Base-by-base conservation (phyloP, 805 yeast species). In the Zygotorulaspora chibaensis region DNA sequence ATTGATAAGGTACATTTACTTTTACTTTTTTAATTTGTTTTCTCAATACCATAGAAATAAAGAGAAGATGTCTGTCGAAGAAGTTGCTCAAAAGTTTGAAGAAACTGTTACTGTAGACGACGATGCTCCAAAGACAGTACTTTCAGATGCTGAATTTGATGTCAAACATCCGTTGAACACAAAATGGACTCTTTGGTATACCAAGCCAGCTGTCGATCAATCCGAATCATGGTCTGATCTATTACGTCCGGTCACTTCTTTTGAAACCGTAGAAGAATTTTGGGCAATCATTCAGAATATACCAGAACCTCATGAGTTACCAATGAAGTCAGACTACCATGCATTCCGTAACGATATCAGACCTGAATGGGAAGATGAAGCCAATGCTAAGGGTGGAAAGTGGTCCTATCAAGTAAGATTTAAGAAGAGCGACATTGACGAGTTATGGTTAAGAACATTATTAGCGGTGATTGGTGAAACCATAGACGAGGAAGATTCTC, bases 291-390 rank as follows among this genome's bases (percentile, higher is more conserved):
- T 81, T 75, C 90, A 93, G 70, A 85, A 95, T 35, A 83, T 93
- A 58, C 98, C 98, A 56, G 81, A 81, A 59, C 96, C 96, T 42
- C 80, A 81, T 52, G 96, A 89, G 65, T 77, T 93, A 65, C 98
- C 98, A 58, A 64, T 84, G 61, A 87, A 83, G 69, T 86, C 96
- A 10, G 98, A 93, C 71, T 91, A 91, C 72, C 96, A 93, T 67
- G 80, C 91, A 62, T 93, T 93, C 76, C 85, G 91, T 72, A 86
- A 84, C 65, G 96, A 89, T 47, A 81, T 93, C 61, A 84, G 87
- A 69, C 99, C 99, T 46, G 98, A 93, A 76, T 93, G 99, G 99
- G 99, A 93, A 76, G 98, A 93, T 69, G 75, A 72, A 44, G 79
- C 80, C 54, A 93, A 93, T 70, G 69, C 86, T 49, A 76, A 82